Evolutionary conservation across 805 yeast genomes (phyloP), one percentile per base, ranked within the genome.

Genomic region (Metschnikowia rubicola): DNA sequence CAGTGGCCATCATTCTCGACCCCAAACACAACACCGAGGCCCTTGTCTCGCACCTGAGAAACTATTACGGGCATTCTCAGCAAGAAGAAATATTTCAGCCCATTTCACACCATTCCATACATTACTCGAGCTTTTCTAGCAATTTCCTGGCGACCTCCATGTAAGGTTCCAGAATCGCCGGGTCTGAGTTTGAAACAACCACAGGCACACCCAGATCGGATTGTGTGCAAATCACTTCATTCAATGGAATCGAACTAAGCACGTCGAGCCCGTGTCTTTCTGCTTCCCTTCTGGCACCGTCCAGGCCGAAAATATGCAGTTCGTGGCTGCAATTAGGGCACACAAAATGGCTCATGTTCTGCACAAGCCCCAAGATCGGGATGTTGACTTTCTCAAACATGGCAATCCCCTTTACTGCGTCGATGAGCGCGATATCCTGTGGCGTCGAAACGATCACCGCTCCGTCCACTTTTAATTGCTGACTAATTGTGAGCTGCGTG

Each of bases 381-480:
- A 86, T 79, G 15, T 78, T 65, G 35, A 87, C 86, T 53, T 84
- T 85, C 5, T 79, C 65, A 62, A 85, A 88, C 92, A 88, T 83
- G 10, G 86, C 72, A 10, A 88, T 79, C 0, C 96, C 96, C 53
- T 88, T 83, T 17, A 81, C 78, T 0, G 88, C 95, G 61, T 88
- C 96, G 6, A 84, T 74, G 26, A 88, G 64, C 0, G 96, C 96
- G 35, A 88, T 78, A 53, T 88, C 96, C 62, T 88, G 96, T 0
- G 95, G 92, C 0, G 96, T 88, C 0, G 90, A 81, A 1, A 88
- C 96, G 34, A 88, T 79, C 1, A 88, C 77, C 0, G 95, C 88
- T 0, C 96, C 96, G 56, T 83, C 86, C 0, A 88, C 79, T 39
- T 76, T 74, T n/a, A 86, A 62, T 56, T 82, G 85, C 63, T 88